Evolutionary conservation across 768 basidiomycete genomes (phyloP).

Genomic region (Suillus brevipes): DNA sequence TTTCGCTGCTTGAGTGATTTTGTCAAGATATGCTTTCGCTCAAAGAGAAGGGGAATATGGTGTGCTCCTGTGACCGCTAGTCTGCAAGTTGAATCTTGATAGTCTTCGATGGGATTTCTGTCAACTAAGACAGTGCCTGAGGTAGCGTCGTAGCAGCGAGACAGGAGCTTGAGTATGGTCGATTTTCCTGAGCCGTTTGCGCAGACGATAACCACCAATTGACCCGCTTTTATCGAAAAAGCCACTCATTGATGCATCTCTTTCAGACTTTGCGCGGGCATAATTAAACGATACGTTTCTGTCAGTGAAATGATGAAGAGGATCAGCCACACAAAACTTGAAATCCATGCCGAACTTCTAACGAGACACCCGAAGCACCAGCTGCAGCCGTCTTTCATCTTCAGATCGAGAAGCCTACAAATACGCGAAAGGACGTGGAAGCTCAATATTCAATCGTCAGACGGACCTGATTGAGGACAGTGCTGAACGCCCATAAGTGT

Average conservation of each 20-base stretch:
- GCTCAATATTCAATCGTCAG: neutral
- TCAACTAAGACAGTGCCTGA: conserved; percentile 43
- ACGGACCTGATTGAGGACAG: conserved; percentile 26
- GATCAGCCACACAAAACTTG: neutral
- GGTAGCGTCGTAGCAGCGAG: conserved; percentile 32
- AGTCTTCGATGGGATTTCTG: conserved; percentile 35
- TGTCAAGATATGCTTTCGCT: conserved; percentile 38
- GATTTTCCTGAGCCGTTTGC: conserved; percentile 37
- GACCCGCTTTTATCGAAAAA: conserved; percentile 34
- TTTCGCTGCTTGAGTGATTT: conserved; percentile 21
- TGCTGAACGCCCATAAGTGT: conserved; percentile 12
- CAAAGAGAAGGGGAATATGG: conserved; percentile 38
- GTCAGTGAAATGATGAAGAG: neutral
- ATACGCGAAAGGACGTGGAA: conserved; percentile 5
- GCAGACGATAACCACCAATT: conserved; percentile 37
- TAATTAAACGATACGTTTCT: conserved; percentile 57
- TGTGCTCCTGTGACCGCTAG: conserved; percentile 41
- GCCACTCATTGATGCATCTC: conserved; percentile 23
- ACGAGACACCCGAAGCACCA: conserved; percentile 13
- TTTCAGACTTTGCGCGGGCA: conserved; percentile 37
- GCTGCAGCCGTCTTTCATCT: conserved; percentile 29
- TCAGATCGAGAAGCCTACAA: conserved; percentile 20
- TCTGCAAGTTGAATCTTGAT: conserved; percentile 22
- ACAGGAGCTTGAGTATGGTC: conserved; percentile 42
- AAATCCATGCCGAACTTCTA: conserved; percentile 20